phyloP scores from a whole-genome alignment of 768 basidiomycete species.

The Macrocybe gigantea region DNA sequence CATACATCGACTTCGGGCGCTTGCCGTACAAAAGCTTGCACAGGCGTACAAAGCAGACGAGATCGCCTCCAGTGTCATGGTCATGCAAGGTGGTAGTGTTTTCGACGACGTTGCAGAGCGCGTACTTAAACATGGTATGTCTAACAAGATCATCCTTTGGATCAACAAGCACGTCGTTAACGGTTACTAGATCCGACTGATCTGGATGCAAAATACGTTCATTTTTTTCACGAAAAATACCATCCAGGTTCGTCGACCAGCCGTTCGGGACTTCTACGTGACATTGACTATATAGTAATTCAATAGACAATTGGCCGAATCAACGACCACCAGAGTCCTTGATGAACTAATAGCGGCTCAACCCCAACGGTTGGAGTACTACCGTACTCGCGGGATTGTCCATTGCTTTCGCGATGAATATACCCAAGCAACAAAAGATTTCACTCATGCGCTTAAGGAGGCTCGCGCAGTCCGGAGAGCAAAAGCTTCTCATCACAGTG shows the following conservation, averaged over 20 bases:
- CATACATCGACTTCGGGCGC: conserved; percentile 69
- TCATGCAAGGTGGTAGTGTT: conserved; percentile 91
- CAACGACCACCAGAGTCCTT: conserved; percentile 69
- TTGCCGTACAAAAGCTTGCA: conserved; percentile 84
- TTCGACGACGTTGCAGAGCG: conserved; percentile 91
- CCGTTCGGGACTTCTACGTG: background rate
- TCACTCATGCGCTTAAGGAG: conserved; percentile 76
- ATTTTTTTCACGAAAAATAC: conserved; percentile 97
- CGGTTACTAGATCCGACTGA: conserved; percentile 62
- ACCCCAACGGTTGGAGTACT: conserved; percentile 80
- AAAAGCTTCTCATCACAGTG: conserved; percentile 45
- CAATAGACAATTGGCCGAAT: conserved; percentile 77
- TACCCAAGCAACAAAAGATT: conserved; percentile 66
- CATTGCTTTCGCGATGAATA: conserved; percentile 88
- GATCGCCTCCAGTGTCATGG: conserved; percentile 89
- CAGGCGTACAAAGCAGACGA: conserved; percentile 85
- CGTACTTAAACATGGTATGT: conserved; percentile 59
- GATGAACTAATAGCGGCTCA: conserved; percentile 71
- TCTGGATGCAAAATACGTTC: conserved; percentile 78
- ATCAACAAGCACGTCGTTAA: background rate
- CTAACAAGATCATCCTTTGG: conserved; percentile 2
- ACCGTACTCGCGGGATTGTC: conserved; percentile 85
- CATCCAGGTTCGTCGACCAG: conserved; percentile 60
- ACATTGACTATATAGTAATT: conserved; percentile 6
- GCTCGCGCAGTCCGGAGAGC: conserved; percentile 67